Percentiles rank a stretch among this genome's conserved stretches.
These are phyloP conservation scores for Lachnellula cervina DNA, from an alignment of 2,329 filamentous ascomycete species.

Conservation along the genomic window DNA sequence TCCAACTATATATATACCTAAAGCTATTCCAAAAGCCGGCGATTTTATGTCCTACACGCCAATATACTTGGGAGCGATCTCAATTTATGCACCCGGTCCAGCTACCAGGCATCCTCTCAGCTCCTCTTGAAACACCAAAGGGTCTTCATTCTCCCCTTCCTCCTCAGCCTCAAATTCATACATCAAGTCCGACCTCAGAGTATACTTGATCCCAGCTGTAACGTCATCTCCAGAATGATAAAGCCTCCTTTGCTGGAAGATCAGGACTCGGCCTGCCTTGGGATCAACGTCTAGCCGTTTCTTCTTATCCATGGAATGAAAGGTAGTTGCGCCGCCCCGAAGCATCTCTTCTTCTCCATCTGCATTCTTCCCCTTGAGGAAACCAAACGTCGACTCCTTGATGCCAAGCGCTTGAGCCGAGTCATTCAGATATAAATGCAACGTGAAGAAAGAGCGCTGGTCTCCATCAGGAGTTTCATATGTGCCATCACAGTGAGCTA, in stretches of 20 bases:
- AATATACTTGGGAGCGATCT: too few relatives aligned
- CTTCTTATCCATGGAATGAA: constrained; percentile 41
- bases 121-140: not conserved
- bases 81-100: too few relatives aligned
- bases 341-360: constrained; percentile 17
- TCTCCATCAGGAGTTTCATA: constrained; percentile 41
- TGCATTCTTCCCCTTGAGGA: not conserved
- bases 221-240: constrained; percentile 52
- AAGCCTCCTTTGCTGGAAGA: constrained; percentile 52
- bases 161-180: constrained; percentile 34
- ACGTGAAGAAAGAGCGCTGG: constrained; percentile 41
- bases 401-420: constrained; percentile 38
- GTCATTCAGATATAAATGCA: constrained; percentile 53
- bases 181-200: constrained; percentile 51
- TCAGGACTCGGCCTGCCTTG: constrained; percentile 51
- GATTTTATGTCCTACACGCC: too few relatives aligned
- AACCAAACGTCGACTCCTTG: constrained; percentile 7
- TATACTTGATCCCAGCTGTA: constrained; percentile 48
- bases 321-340: constrained; percentile 50
- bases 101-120: too few relatives aligned
- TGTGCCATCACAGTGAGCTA: constrained; percentile 62
- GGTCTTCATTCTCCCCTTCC: constrained; percentile 1
- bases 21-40: too few relatives aligned
- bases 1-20: too few relatives aligned
- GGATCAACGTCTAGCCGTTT: constrained; percentile 49